Evolutionary conservation across 352 stramenopile species (phyloP).

Genomic region (Pythium brachiatum): DNA sequence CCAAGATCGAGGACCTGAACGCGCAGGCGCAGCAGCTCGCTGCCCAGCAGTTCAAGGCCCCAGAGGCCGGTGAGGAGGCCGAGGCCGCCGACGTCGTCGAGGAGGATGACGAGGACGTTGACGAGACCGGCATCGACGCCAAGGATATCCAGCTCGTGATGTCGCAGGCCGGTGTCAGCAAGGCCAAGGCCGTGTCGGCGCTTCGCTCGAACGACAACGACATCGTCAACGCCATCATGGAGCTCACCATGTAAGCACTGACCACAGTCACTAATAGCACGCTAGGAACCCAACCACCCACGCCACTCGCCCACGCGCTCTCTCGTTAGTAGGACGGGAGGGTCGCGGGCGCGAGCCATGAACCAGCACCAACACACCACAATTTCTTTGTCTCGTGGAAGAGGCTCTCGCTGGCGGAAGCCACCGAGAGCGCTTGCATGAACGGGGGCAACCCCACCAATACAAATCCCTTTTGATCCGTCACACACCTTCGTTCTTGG

Average conservation of each 20-base stretch:
- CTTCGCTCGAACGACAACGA: slow-evolving; percentile 98
- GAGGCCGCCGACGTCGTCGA: slow-evolving; percentile 44
- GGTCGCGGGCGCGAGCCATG: slow-evolving; percentile 12
- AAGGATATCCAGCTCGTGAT: slow-evolving; percentile 99
- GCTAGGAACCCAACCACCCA: slow-evolving; percentile 25
- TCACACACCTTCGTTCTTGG: neutral
- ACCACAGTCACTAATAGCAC: slow-evolving; percentile 21
- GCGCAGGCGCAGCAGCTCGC: slow-evolving; percentile 84
- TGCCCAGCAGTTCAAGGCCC: slow-evolving; percentile 92
- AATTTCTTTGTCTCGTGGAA: slow-evolving; percentile 11
- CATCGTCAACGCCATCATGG: slow-evolving; percentile 99
- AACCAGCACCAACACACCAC: slow-evolving; percentile 21
- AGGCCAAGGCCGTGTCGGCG: slow-evolving; percentile 94
- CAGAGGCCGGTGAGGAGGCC: slow-evolving; percentile 35
- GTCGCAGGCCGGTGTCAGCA: slow-evolving; percentile 90
- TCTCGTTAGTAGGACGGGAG: neutral
- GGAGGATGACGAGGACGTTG: slow-evolving; percentile 88
- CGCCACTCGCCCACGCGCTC: slow-evolving; percentile 13
- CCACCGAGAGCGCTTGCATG: neutral
- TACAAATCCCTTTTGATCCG: slow-evolving; percentile 1
- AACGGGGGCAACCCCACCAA: neutral
- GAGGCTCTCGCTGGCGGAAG: neutral
- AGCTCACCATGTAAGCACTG: slow-evolving; percentile 95
- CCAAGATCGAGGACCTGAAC: slow-evolving; percentile 97
- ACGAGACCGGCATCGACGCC: slow-evolving; percentile 95